These are phyloP conservation scores for Trametes elegans DNA, from an alignment of 768 basidiomycete genomes.

Conservation along the genomic window DNA sequence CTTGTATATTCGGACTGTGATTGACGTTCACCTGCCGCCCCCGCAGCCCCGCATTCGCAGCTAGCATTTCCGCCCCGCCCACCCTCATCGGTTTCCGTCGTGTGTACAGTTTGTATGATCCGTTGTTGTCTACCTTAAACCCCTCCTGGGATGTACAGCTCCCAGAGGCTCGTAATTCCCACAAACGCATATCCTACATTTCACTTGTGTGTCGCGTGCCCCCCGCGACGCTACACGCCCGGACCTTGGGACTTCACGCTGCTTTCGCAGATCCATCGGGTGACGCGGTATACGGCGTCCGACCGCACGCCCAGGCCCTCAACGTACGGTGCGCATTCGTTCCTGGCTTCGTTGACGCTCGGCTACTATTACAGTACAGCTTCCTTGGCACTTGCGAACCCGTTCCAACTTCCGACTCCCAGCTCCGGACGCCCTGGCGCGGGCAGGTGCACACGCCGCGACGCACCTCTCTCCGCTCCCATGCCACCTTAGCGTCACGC, in stretches of 20 bases:
- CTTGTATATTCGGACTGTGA: slow-evolving; percentile 24
- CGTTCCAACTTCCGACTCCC: too few relatives aligned
- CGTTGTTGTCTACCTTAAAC: slow-evolving; percentile 17
- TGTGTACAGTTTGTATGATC: slow-evolving; percentile 28
- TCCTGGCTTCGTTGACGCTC: background rate
- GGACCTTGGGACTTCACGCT: background rate
- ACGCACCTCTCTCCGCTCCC: background rate
- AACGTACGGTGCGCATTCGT: background rate
- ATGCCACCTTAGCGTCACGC: slow-evolving; percentile 40
- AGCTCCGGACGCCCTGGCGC: too few relatives aligned
- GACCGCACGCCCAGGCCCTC: background rate
- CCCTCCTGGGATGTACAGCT: slow-evolving; percentile 15
- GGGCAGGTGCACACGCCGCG: too few relatives aligned
- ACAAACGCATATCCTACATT: slow-evolving; percentile 13
- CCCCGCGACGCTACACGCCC: background rate
- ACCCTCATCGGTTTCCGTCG: background rate
- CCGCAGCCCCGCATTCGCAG: background rate
- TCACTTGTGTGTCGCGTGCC: slow-evolving; percentile 28
- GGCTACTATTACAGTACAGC: background rate
- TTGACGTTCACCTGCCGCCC: slow-evolving; percentile 8
- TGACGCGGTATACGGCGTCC: background rate
- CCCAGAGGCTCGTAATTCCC: slow-evolving; percentile 21
- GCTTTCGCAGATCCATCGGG: background rate
- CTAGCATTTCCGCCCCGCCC: background rate
- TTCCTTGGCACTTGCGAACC: too few relatives aligned